Conservation (phyloP, 2,329 filamentous ascomycete species). For the Lachnellula cervina region DNA sequence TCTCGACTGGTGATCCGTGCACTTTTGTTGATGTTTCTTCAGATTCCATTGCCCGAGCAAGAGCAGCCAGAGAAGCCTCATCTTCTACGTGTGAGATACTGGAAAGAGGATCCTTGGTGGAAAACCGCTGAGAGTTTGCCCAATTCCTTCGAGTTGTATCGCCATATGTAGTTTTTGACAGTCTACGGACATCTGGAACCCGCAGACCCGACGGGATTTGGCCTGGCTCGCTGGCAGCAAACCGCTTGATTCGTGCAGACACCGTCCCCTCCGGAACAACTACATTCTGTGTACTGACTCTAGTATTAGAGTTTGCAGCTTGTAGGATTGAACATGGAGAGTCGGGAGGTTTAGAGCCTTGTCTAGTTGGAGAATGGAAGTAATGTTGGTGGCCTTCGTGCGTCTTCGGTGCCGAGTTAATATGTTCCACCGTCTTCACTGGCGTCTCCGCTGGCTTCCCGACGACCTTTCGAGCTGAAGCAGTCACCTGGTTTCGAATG, state of each 20-base stretch:
- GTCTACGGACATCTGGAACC: conserved; percentile 1
- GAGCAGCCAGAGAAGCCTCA: conserved; percentile 15
- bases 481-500: background rate
- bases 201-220: background rate
- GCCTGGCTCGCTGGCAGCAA: conserved; percentile 18
- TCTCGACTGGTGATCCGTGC: background rate
- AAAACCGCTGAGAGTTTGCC: background rate
- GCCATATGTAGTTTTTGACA: conserved; percentile 16
- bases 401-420: background rate
- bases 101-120: conserved; percentile 16
- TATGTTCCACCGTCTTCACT: background rate
- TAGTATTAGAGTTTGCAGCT: background rate
- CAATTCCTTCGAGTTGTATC: conserved; percentile 6
- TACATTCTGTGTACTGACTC: background rate
- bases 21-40: background rate
- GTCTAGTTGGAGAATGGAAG: background rate
- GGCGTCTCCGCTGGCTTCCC: background rate
- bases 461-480: background rate
- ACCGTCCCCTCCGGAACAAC: background rate
- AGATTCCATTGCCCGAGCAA: conserved; percentile 13
- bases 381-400: background rate
- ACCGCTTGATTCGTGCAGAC: background rate
- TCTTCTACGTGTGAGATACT: conserved; percentile 21
- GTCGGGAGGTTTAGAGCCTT: background rate
- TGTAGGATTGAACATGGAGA: background rate